Evolutionary conservation across 257 asterid genomes (phyloP).

Genomic region (Capsicum baccatum): DNA sequence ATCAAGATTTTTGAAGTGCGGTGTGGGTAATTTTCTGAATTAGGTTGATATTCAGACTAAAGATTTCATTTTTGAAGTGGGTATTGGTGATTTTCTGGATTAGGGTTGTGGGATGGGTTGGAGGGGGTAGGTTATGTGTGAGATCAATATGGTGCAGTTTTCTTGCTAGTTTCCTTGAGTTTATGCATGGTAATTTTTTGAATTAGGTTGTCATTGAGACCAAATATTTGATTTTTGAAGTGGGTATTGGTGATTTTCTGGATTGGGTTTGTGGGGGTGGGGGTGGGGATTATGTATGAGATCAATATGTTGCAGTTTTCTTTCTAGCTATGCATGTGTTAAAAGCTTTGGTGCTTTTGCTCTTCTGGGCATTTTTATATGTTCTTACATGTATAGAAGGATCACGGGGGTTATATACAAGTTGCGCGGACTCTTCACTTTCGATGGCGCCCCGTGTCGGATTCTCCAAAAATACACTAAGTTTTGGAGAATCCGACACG

Average conservation of each 20-base stretch:
- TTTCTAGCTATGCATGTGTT: conserved; percentile 25
- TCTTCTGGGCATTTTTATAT: background rate
- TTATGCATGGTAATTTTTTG: background rate
- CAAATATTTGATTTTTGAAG: background rate
- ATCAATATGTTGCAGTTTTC: background rate
- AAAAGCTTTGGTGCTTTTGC: background rate
- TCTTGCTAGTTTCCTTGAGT: background rate
- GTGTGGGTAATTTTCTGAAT: conserved; percentile 10
- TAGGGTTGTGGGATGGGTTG: background rate
- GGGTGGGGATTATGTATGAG: background rate
- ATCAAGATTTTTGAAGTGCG: background rate
- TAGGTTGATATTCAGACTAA: background rate
- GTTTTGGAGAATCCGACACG: too few relatives aligned
- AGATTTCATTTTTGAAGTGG: background rate
- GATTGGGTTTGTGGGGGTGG: background rate
- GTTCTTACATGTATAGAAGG: background rate
- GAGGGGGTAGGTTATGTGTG: background rate
- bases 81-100: background rate
- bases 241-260: background rate
- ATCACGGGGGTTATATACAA: too few relatives aligned
- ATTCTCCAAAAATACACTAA: too few relatives aligned
- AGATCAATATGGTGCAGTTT: background rate
- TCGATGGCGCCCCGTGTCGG: too few relatives aligned
- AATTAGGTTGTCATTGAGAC: background rate
- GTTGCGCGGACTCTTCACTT: too few relatives aligned